Base-by-base conservation (phyloP, 192 early-diverging fungal species). In the Martensiomyces pterosporus region DNA sequence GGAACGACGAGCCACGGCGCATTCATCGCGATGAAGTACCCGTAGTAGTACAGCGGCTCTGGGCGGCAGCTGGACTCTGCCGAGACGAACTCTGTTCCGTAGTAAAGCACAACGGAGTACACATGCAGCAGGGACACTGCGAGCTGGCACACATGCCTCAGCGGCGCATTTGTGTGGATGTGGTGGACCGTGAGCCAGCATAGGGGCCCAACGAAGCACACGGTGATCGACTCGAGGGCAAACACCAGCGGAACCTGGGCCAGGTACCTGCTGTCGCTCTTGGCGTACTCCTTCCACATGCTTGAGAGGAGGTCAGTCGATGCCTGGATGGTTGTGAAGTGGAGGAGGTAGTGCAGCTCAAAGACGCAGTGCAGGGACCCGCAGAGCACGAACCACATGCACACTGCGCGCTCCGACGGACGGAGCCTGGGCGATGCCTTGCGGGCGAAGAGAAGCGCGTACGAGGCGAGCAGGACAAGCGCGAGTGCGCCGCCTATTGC, bases 271-370 rank as follows among this genome's bases (percentile, higher is more conserved):
- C 80, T 82, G 60, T 88, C 86, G 54, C 75, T 78, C 52, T 70
- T 58, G 9, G 82, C 83, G 50, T 88, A 88, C 65, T 88, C 86
- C 64, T 88, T 88, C 83, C 83, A 85, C 47, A 84, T 38, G 14
- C 76, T 66, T 13, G 75, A 67, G n/a, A 82, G 34, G 37, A 82
- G 39, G 32, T 55, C 48, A 13, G 47, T 53, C 37, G 64, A 47
- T 3, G 55, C 64, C 10, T 75, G 71, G 42, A 85, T 69, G 0
- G 52, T 53, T 15, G 32, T 25, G 47, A 75, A 57, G 50, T 79
- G 68, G 33, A 49, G 60, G 16, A 82, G 68, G 52, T 79, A 85
- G 75, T 84, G 84, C 14, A 82, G 79, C 55, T 88, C 86, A 18
- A 85, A 65, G 8, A 75, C 42, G 43, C 63, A 43, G 69, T 88